These are phyloP conservation scores for Rhizopogon salebrosus DNA, from an alignment of 768 basidiomycete species.

Conservation along the genomic window DNA sequence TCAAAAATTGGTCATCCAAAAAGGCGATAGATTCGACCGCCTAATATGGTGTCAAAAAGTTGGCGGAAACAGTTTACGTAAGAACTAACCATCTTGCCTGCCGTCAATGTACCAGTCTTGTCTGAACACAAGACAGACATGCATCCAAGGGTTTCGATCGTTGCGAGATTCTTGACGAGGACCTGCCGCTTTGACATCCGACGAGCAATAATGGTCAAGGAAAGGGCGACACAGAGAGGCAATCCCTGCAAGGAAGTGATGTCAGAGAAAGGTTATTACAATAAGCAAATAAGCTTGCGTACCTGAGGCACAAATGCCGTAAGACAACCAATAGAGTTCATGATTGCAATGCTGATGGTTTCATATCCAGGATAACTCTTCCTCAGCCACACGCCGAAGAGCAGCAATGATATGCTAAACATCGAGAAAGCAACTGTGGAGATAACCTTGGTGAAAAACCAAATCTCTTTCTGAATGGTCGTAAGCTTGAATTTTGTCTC, in stretches of 20 bases:
- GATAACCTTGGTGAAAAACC: slow-evolving; percentile 51
- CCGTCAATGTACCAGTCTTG: slow-evolving; percentile 50
- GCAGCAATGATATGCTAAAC: slow-evolving; percentile 36
- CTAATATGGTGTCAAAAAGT: slow-evolving; percentile 11
- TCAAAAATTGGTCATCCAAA: slow-evolving; percentile 20
- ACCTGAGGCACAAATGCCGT: slow-evolving; percentile 39
- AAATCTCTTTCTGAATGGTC: slow-evolving; percentile 42
- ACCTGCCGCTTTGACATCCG: slow-evolving; percentile 44
- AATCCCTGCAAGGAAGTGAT: slow-evolving; percentile 22
- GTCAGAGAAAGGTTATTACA: not conserved
- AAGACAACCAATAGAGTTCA: slow-evolving; percentile 34
- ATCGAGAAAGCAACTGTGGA: slow-evolving; percentile 34
- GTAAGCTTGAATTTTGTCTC: slow-evolving; percentile 42
- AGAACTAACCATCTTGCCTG: slow-evolving; percentile 39
- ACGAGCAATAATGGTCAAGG: slow-evolving; percentile 43
- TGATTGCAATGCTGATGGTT: slow-evolving; percentile 29
- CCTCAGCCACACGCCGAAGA: slow-evolving; percentile 39
- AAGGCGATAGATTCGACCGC: slow-evolving; percentile 37
- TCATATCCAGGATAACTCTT: slow-evolving; percentile 28
- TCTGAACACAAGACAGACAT: slow-evolving; percentile 51
- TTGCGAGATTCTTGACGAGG: slow-evolving; percentile 47
- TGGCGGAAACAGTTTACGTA: not conserved
- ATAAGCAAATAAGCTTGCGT: slow-evolving; percentile 1
- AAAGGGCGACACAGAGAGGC: slow-evolving; percentile 43
- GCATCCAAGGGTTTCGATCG: slow-evolving; percentile 48